A percentile compares a stretch with the other conserved stretches of the same genome.
phyloP scores from a whole-genome alignment of 2,329 filamentous ascomycete genomes.

The Ophiostoma sp. region DNA sequence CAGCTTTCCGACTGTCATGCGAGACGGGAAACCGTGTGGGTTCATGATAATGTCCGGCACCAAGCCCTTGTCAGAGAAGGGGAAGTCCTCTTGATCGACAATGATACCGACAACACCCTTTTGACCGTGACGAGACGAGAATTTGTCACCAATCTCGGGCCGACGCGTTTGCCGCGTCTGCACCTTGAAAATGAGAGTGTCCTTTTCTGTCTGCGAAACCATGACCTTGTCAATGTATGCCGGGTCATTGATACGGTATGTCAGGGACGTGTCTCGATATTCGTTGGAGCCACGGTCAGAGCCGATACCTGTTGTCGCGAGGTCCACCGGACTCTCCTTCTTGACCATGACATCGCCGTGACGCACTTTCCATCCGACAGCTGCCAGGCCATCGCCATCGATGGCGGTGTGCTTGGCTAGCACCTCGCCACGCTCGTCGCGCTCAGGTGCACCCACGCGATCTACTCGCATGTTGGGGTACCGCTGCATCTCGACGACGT shows the following conservation, averaged over 20 bases:
- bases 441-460: constrained; percentile 57
- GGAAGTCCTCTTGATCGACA: constrained; percentile 93
- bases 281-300: constrained; percentile 58
- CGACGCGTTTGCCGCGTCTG: constrained; percentile 93
- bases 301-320: constrained; percentile 65
- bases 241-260: constrained; percentile 77
- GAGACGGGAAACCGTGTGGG: constrained; percentile 97
- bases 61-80: constrained; percentile 84
- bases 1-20: constrained; percentile 99
- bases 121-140: constrained; percentile 95
- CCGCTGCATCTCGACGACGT: constrained; percentile 76
- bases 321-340: constrained; percentile 79
- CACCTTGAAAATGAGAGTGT: constrained; percentile 83
- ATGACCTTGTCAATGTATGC: constrained; percentile 95
- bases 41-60: constrained; percentile 99
- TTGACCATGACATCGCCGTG: constrained; percentile 83
- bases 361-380: constrained; percentile 74
- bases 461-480: constrained; percentile 75
- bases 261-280: constrained; percentile 62
- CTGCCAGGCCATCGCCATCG: constrained; percentile 80
- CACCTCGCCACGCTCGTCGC: constrained; percentile 55
- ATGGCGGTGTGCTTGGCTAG: constrained; percentile 67
- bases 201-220: constrained; percentile 81
- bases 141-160: constrained; percentile 95
- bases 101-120: constrained; percentile 98